These are phyloP conservation scores for Cyberlindnera amylophila DNA, from an alignment of 805 yeast genomes.

Conservation along the genomic window DNA sequence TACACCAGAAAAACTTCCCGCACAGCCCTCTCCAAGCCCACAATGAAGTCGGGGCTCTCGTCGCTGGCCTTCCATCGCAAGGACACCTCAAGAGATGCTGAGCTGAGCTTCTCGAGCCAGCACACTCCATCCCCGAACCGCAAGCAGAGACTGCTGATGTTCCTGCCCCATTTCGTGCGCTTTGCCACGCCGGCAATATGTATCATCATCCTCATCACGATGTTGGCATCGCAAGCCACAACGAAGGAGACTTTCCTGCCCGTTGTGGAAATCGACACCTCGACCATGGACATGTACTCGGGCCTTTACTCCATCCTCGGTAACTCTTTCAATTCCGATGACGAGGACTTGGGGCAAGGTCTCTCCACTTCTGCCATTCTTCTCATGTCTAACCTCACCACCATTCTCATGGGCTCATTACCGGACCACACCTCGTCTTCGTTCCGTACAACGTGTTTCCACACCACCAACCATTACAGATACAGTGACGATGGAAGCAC, in stretches of 20 bases:
- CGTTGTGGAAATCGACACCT: slow-evolving; percentile 39
- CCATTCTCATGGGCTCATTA: slow-evolving; percentile 10
- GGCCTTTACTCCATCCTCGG: slow-evolving; percentile 48
- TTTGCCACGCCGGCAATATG: slow-evolving; percentile 6
- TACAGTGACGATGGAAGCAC: slow-evolving; percentile 1
- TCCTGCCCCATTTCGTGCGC: slow-evolving; percentile 1
- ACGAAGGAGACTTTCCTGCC: slow-evolving; percentile 8
- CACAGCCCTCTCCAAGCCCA: not conserved
- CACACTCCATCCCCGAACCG: too few species aligned
- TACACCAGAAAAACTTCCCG: too few species aligned
- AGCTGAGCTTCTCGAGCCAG: slow-evolving; percentile 1
- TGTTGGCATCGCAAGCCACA: slow-evolving; percentile 15
- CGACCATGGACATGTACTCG: slow-evolving; percentile 47
- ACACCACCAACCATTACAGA: slow-evolving; percentile 8
- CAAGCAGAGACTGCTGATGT: not conserved
- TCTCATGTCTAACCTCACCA: slow-evolving; percentile 13
- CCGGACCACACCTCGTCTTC: slow-evolving; percentile 10
- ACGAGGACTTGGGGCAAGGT: slow-evolving; percentile 22
- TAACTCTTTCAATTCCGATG: slow-evolving; percentile 26
- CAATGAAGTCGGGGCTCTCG: slow-evolving; percentile 4
- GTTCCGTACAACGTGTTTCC: slow-evolving; percentile 11
- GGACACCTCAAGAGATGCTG: not conserved
- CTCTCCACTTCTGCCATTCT: slow-evolving; percentile 14
- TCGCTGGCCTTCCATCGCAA: not conserved
- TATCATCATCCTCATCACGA: slow-evolving; percentile 6